Base-by-base conservation (phyloP, 2,329 filamentous ascomycete genomes). In the Arachnomyces sp. region DNA sequence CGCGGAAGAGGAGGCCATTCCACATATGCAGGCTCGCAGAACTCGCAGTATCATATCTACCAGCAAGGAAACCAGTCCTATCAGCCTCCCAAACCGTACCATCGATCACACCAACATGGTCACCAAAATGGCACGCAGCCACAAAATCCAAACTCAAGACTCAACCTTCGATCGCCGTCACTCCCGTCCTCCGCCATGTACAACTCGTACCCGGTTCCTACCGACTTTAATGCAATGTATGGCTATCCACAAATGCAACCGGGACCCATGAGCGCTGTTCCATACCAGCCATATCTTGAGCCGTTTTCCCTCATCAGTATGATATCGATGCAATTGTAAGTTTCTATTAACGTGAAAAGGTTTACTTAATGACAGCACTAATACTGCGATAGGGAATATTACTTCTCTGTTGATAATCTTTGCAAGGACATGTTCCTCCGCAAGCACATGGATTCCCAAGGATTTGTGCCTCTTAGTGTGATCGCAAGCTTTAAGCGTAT, bases 391-490 rank as follows among this genome's bases (percentile, higher is more conserved):
- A 75, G 88, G 29, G 87, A 95, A 55, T 98, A 95, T 69, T 98
- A 98, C 65, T 95, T 98, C 66, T 96, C 90, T 0, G 77, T 95
- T 18, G 86, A 95, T 56, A 98, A 98, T 59, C 74, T 96, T 36
- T 85, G 86, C 73, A 95, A 95, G 65, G 92, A 98, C 56, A 74
- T 86, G 55, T 96, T 80, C 63, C 73, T 98, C 44, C 82, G 92
- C 42, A 81, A 78, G 54, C 82, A 89, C 52, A 96, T 98, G 92
- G 90, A 98, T 59, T 86, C 84, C 1, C 86, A 96, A 61, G 92
- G 92, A 13, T 96, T 89, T 56, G 89, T 95, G 11, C 80, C 79
- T 37, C 68, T 98, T 38, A 73, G 75, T 28, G 76, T 95, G 43
- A 82, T 98, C 51, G 77, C 84, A 15, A 75, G 73, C n/a, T 98